Conservation (phyloP, 306 rosid species). For the Cucurbita pepo region DNA sequence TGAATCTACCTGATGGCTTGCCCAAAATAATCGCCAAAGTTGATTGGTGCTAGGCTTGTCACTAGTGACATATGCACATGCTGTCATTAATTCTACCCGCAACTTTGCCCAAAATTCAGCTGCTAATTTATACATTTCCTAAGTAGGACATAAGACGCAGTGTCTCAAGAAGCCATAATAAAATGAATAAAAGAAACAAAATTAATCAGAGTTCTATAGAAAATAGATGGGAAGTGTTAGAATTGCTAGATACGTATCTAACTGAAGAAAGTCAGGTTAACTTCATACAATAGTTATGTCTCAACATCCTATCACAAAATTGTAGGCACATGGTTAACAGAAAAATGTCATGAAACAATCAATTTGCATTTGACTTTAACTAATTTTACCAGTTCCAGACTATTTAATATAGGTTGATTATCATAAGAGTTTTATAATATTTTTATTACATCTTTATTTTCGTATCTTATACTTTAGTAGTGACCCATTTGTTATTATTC, state of each 20-base stretch:
- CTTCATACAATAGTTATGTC: neutral
- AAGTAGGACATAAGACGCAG: conserved; percentile 6
- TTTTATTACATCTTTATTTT: too few relatives aligned
- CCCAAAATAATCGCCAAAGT: conserved; percentile 94
- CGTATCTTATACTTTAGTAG: too few relatives aligned
- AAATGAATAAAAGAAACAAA: neutral
- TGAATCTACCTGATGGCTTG: conserved; percentile 77
- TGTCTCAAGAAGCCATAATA: neutral
- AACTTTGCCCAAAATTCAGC: conserved; percentile 92
- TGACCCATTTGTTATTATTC: too few relatives aligned
- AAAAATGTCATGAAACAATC: neutral
- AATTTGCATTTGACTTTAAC: neutral
- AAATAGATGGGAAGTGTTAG: neutral
- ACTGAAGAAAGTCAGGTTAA: neutral
- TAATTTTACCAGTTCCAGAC: neutral
- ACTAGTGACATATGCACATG: conserved; percentile 41
- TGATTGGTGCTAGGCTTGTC: conserved; percentile 80
- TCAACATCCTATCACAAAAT: neutral
- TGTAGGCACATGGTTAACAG: neutral
- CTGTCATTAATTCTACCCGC: conserved; percentile 67
- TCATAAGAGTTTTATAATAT: too few relatives aligned
- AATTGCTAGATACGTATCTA: neutral
- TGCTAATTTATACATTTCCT: conserved; percentile 84
- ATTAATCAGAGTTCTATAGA: neutral
- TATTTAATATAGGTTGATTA: too few relatives aligned